Percentiles rank a stretch among this genome's conserved stretches.
phyloP scores from a whole-genome alignment of 2,329 filamentous ascomycete genomes.

The Beauveria australis region DNA sequence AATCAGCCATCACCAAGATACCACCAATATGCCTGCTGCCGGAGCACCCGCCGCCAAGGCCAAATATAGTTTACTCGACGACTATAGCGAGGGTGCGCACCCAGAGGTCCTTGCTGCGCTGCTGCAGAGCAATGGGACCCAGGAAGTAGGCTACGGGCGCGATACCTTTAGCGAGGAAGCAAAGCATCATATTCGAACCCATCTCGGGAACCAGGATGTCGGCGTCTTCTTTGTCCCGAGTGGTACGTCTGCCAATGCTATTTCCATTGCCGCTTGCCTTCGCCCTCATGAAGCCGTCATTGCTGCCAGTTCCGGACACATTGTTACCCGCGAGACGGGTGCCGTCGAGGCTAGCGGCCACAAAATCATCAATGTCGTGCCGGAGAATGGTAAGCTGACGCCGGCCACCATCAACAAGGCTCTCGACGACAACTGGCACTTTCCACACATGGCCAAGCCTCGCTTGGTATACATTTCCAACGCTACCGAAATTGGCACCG shows the following conservation, averaged over 20 bases:
- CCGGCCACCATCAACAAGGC: slow-evolving; percentile 32
- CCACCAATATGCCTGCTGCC: slow-evolving; percentile 8
- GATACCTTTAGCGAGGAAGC: slow-evolving; percentile 36
- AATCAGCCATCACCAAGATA: background rate
- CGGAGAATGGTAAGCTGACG: slow-evolving; percentile 39
- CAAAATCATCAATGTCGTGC: slow-evolving; percentile 41
- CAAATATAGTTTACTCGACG: slow-evolving; percentile 40
- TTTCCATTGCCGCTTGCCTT: slow-evolving; percentile 42
- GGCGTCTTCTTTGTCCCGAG: slow-evolving; percentile 44
- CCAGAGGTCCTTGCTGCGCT: slow-evolving; percentile 40
- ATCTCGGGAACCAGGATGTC: slow-evolving; percentile 30
- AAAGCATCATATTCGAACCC: slow-evolving; percentile 30
- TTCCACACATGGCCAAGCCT: slow-evolving; percentile 43
- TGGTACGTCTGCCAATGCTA: slow-evolving; percentile 43
- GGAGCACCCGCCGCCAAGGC: slow-evolving; percentile 8
- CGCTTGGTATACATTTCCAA: slow-evolving; percentile 44
- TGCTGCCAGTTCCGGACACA: slow-evolving; percentile 40
- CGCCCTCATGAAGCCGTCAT: slow-evolving; percentile 43
- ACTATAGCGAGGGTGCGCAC: slow-evolving; percentile 45
- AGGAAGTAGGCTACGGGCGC: slow-evolving; percentile 39
- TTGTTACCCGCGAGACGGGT: slow-evolving; percentile 40
- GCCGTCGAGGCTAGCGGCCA: slow-evolving; percentile 43
- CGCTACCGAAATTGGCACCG: slow-evolving; percentile 41
- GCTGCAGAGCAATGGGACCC: slow-evolving; percentile 33
- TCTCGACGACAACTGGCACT: slow-evolving; percentile 40